Base-by-base conservation (phyloP, 441 rosid genomes). In the Syzygium syzygioides region DNA sequence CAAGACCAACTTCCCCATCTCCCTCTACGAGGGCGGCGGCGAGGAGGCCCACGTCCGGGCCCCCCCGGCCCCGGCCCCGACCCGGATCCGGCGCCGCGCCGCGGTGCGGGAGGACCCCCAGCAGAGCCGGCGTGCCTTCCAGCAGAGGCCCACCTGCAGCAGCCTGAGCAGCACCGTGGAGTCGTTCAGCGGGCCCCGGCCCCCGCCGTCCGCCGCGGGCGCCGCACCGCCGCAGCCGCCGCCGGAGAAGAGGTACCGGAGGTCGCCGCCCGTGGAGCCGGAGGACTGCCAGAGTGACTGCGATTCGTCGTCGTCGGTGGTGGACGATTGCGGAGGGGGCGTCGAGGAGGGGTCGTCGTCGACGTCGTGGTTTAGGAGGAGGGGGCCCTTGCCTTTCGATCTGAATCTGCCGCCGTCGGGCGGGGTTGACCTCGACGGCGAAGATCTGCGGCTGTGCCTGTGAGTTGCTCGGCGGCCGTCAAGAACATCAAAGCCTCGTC, bases 131-230 rank as follows among this genome's bases (percentile, higher is more conserved):
- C 83, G 52, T 0, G 52, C 52, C 2, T 23, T 76, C 17, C 59
- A 41, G 32, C 93, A 88, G 91, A 88, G 98, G 37, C 98, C 99
- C 56, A 93, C 99, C 45, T 91, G 94, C 68, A 98, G 99, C 94
- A 93, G 97, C 91, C 93, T 94, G 97, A 98, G 99, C 93, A 96
- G 99, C 93, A 98, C 99, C 50, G 99, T 98, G 10, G 98, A 98
- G 92, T 97, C 99, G 7, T 97, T 94, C 86, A 98, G 98, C 86
- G 99, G 99, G 64, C 98, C 97, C 4, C 91, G 98, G 53, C 91
- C 89, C 30, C 66, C 89, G 71, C 89, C 89, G 62, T 89, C 87
- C 86, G 79, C 93, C 57, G 90, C 88, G 37, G 53, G 90, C 19
- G 85, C 92, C 66, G 88, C 86, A 7, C 87, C 88, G 7, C 86